Conservation (phyloP, 495 filamentous ascomycete genomes). For the Penicillium steckii region DNA sequence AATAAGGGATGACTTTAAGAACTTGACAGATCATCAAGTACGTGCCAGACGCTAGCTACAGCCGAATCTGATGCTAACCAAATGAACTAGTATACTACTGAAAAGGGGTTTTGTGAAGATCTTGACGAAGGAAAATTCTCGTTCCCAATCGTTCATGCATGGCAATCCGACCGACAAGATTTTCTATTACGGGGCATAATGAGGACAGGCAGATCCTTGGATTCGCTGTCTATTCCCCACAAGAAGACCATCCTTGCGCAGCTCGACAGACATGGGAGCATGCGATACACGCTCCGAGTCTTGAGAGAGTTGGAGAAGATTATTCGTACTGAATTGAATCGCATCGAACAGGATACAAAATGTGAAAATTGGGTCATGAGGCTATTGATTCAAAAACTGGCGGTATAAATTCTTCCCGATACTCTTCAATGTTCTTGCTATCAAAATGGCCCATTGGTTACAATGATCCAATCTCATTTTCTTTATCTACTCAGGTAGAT, state of each 20-base stretch:
- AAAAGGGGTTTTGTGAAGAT: slow-evolving; percentile 41
- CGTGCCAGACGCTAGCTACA: background rate
- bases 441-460: no score
- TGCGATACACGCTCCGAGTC: slow-evolving; percentile 15
- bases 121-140: slow-evolving; percentile 41
- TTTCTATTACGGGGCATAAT: slow-evolving; percentile 15
- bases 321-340: slow-evolving; percentile 3
- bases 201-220: slow-evolving; percentile 1
- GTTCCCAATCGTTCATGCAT: slow-evolving; percentile 25
- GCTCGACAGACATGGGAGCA: slow-evolving; percentile 13
- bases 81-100: slow-evolving; percentile 18
- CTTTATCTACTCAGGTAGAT: no score
- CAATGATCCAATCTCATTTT: no score
- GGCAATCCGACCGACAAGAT: no score
- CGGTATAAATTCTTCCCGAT: background rate
- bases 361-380: slow-evolving; percentile 20
- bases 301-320: slow-evolving; percentile 7
- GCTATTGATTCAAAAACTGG: slow-evolving; percentile 9
- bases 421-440: no score
- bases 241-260: slow-evolving; percentile 16
- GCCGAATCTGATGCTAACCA: background rate
- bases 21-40: slow-evolving; percentile 22
- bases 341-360: slow-evolving; percentile 8
- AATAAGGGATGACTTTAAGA: slow-evolving; percentile 41
- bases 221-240: slow-evolving; percentile 8